phyloP scores from a whole-genome alignment of 2,329 filamentous ascomycete genomes.

The Sporothrix inflata region DNA sequence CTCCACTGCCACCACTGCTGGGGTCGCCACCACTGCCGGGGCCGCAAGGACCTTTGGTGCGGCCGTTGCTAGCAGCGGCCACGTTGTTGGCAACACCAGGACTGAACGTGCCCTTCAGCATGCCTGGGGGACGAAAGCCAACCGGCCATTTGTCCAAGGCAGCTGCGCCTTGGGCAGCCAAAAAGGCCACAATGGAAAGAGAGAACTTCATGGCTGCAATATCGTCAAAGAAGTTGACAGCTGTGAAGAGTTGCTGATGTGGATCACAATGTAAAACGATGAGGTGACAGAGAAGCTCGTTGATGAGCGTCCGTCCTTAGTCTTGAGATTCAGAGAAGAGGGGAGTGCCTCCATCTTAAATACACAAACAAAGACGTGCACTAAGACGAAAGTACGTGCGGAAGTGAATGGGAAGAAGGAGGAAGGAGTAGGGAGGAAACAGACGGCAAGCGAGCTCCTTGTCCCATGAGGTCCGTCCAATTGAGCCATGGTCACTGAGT shows the following conservation, averaged over 20 bases:
- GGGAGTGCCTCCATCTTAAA: not conserved
- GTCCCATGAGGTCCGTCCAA: not conserved
- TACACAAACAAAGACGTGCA: not conserved
- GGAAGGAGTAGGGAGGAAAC: not conserved
- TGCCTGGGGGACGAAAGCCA: slow-evolving; percentile 4
- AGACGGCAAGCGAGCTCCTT: not conserved
- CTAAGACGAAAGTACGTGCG: not conserved
- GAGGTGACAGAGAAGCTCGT: not conserved
- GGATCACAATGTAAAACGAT: not conserved
- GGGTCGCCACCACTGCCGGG: not conserved
- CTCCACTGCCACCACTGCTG: not conserved
- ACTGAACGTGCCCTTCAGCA: slow-evolving; percentile 24
- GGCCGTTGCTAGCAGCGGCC: slow-evolving; percentile 2
- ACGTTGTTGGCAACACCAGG: slow-evolving; percentile 18
- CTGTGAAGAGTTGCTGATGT: not conserved
- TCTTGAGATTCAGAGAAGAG: not conserved
- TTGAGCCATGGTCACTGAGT: not conserved
- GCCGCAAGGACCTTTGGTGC: not conserved
- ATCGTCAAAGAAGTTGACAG: too few species aligned
- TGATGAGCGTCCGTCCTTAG: not conserved
- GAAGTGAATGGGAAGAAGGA: not conserved
- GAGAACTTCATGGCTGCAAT: slow-evolving; percentile 13
- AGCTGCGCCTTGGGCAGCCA: not conserved
- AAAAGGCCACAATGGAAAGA: not conserved
- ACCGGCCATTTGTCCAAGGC: not conserved